These are phyloP conservation scores for Coprinopsis cinerea DNA, from an alignment of 768 basidiomycete genomes.

Conservation along the genomic window DNA sequence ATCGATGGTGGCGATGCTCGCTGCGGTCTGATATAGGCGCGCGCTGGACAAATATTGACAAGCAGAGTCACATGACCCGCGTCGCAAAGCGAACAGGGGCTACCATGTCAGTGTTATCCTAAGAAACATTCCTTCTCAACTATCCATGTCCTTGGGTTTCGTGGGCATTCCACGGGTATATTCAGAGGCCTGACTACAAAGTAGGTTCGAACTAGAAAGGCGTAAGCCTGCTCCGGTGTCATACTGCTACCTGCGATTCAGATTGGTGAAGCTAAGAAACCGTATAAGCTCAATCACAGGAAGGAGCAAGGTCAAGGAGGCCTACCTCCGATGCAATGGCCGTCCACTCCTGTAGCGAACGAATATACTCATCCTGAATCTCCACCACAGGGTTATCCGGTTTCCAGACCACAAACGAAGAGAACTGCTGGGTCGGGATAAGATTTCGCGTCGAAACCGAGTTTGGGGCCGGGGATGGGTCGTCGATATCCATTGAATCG, in stretches of 20 bases:
- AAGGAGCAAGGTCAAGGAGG: constrained; percentile 17
- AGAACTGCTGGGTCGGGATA: constrained; percentile 47
- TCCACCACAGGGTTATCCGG: constrained; percentile 68
- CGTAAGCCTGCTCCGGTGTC: no score
- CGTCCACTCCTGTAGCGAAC: constrained; percentile 69
- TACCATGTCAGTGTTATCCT: no score
- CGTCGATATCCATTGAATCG: constrained; percentile 14
- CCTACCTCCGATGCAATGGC: constrained; percentile 56
- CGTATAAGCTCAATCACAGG: constrained; percentile 1
- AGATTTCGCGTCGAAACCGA: not conserved
- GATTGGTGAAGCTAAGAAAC: not conserved
- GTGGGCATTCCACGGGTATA: no score
- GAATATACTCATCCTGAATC: constrained; percentile 64
- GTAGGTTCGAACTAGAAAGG: no score
- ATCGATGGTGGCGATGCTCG: constrained; percentile 3
- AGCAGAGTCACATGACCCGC: not conserved
- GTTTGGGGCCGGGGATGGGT: not conserved
- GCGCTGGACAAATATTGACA: not conserved
- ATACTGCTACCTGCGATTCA: not conserved
- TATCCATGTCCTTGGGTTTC: no score
- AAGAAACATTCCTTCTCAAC: no score
- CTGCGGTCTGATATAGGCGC: not conserved
- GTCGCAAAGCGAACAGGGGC: no score
- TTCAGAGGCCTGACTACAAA: no score
- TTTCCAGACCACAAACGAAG: constrained; percentile 69